Evolutionary conservation across 345 rosid genomes (phyloP).

Genomic region (Hypericum androsaemum): DNA sequence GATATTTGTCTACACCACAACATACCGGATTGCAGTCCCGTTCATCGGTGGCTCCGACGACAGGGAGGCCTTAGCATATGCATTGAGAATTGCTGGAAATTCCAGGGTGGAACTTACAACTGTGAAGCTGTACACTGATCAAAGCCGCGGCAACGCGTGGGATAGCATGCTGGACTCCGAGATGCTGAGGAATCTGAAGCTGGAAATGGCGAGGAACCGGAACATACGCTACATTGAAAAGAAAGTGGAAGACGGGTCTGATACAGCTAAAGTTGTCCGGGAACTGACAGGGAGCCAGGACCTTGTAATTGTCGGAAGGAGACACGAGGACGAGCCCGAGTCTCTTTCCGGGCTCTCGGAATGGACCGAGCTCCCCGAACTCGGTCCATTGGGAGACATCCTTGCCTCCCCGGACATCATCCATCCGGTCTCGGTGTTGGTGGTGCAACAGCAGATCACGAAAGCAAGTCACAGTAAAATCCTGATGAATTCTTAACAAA

Average conservation of each 20-base stretch:
- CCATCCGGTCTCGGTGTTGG: slow-evolving; percentile 10
- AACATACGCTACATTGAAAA: slow-evolving; percentile 3
- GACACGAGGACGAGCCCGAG: slow-evolving; percentile 6
- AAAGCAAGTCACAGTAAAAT: slow-evolving; percentile 11
- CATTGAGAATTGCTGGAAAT: slow-evolving; percentile 16
- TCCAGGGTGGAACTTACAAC: slow-evolving; percentile 13
- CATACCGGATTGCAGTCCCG: slow-evolving; percentile 2
- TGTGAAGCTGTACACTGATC: not conserved
- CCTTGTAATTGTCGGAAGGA: slow-evolving; percentile 18
- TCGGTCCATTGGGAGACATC: slow-evolving; percentile 19
- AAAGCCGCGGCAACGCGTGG: not conserved
- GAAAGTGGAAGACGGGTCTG: slow-evolving; percentile 18
- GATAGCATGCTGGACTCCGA: slow-evolving; percentile 10
- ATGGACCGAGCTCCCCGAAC: slow-evolving; percentile 22
- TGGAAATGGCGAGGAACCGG: not conserved
- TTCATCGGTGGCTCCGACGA: slow-evolving; percentile 21
- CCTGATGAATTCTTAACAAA: not conserved
- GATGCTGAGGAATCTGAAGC: slow-evolving; percentile 3
- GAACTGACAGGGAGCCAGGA: slow-evolving; percentile 6
- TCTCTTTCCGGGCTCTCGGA: slow-evolving; percentile 14
- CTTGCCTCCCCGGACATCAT: slow-evolving; percentile 16
- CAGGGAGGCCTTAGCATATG: slow-evolving; percentile 23
- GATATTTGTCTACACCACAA: slow-evolving; percentile 2
- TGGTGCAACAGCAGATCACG: slow-evolving; percentile 20
- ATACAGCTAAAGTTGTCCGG: slow-evolving; percentile 10